phyloP scores from a whole-genome alignment of 805 yeast species.

The Cephaloascus albidus region DNA sequence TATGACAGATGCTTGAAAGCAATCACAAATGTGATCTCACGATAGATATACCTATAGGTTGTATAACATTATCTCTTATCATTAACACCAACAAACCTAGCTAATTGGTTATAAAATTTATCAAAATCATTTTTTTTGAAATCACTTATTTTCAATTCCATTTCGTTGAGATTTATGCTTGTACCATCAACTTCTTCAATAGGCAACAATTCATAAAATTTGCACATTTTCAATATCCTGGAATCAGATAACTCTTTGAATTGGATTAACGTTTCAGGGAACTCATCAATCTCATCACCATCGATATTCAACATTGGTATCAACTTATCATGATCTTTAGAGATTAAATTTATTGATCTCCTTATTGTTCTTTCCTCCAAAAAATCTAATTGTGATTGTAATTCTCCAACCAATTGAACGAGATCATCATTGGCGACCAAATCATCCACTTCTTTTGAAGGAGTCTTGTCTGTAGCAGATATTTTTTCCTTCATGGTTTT shows the following conservation, averaged over 20 bases:
- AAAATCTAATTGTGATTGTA: constrained; percentile 78
- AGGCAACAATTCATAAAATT: constrained; percentile 70
- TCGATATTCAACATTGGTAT: constrained; percentile 73
- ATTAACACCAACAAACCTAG: constrained; percentile 62
- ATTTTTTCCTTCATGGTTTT: constrained; percentile 29
- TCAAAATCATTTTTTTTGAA: constrained; percentile 39
- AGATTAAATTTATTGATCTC: constrained; percentile 56
- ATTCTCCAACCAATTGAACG: constrained; percentile 78
- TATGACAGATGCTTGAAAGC: too few species aligned
- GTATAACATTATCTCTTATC: too few species aligned
- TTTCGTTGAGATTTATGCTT: constrained; percentile 38
- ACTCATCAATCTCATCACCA: constrained; percentile 47
- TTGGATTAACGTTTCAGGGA: constrained; percentile 51
- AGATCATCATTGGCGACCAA: constrained; percentile 77
- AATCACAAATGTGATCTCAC: too few species aligned
- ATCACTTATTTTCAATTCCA: constrained; percentile 21
- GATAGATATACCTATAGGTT: too few species aligned
- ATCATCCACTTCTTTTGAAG: constrained; percentile 31
- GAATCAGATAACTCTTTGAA: constrained; percentile 38
- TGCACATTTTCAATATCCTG: constrained; percentile 43
- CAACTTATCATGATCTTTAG: constrained; percentile 33
- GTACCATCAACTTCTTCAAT: constrained; percentile 42
- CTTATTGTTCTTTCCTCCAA: constrained; percentile 71
- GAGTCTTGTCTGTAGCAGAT: constrained; percentile 7
- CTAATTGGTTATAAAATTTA: constrained; percentile 51